Conservation (phyloP, 2,329 filamentous ascomycete genomes). For the Sclerotinia spermophila region DNA sequence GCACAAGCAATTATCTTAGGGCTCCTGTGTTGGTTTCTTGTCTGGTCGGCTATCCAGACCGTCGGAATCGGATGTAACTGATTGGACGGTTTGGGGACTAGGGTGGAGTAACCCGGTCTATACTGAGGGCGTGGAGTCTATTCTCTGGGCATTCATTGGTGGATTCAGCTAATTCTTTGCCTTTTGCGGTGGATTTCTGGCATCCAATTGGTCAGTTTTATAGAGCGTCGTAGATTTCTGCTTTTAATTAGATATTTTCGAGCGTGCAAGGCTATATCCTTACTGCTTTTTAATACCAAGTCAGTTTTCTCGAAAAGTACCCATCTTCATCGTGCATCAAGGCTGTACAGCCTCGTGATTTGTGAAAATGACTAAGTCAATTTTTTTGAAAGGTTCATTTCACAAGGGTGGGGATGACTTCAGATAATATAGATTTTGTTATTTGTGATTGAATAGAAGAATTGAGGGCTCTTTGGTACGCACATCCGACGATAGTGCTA, state of each 20-base stretch:
- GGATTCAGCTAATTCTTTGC: not conserved
- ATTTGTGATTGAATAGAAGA: rapidly evolving
- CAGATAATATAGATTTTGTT: not conserved
- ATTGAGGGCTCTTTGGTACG: rapidly evolving
- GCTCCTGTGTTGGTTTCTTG: not conserved
- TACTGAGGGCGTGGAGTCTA: not conserved
- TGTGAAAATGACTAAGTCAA: not conserved
- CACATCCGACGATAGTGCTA: not conserved
- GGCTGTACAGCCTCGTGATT: not conserved
- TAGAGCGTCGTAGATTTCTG: not conserved
- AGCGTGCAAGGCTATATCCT: not conserved
- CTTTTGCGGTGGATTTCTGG: not conserved
- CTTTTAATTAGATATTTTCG: not conserved
- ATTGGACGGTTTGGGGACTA: not conserved
- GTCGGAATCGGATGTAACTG: not conserved
- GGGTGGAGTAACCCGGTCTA: not conserved
- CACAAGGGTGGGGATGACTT: not conserved
- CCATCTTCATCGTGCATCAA: not conserved
- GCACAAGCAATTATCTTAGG: not conserved
- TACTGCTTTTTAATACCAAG: not conserved
- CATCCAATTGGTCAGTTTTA: not conserved
- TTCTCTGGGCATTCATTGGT: not conserved
- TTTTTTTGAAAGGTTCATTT: not conserved
- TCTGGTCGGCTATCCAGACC: not conserved
- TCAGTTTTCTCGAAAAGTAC: not conserved